Percentiles rank a stretch among this genome's conserved stretches.
phyloP scores from a whole-genome alignment of 257 asterid genomes.

The Nicotiana knightiana region DNA sequence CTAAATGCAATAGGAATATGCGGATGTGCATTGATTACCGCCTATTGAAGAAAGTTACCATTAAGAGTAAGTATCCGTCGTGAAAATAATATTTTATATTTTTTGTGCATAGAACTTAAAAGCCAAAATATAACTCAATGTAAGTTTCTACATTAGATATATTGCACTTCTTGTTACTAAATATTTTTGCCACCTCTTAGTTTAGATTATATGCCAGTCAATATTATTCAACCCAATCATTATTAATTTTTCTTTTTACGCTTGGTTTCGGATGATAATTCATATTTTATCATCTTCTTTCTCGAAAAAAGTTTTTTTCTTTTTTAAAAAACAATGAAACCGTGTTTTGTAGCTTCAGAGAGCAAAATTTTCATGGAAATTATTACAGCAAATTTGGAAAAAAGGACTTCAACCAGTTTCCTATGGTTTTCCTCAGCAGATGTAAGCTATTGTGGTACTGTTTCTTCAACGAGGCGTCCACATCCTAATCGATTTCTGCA shows the following conservation, averaged over 20 bases:
- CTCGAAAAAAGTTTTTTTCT: background rate
- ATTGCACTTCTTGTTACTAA: no score
- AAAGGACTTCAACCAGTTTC: background rate
- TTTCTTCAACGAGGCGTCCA: background rate
- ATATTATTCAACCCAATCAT: no score
- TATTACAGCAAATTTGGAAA: background rate
- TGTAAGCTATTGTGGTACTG: background rate
- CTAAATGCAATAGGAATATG: no score
- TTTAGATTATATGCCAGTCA: background rate
- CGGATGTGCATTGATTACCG: no score
- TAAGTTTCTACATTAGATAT: no score
- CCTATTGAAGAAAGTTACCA: no score
- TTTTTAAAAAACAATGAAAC: background rate
- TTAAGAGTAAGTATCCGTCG: no score
- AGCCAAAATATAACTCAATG: no score
- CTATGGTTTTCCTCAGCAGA: background rate
- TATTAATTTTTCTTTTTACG: no score
- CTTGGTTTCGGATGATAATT: background rate
- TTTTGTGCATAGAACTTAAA: no score
- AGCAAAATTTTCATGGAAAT: background rate
- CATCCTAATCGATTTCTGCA: no score
- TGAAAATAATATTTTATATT: no score
- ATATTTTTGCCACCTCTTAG: background rate
- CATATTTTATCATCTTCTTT: background rate
- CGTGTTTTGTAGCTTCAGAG: background rate